These are phyloP conservation scores for Gymnopilus dilepis DNA, from an alignment of 768 basidiomycete genomes.

Conservation along the genomic window DNA sequence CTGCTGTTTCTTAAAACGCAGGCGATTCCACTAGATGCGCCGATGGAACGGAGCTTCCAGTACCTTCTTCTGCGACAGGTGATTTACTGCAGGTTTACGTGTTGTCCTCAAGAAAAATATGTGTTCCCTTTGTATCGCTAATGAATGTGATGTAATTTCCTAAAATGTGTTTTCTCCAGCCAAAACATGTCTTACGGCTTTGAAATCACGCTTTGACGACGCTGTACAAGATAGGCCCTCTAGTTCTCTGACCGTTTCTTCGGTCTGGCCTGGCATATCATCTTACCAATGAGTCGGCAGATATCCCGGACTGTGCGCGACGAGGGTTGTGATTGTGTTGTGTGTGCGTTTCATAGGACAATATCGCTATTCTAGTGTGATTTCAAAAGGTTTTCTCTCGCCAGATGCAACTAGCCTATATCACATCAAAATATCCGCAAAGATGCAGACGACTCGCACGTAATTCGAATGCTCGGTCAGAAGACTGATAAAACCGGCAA, in stretches of 20 bases:
- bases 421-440: background rate
- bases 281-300: too few species aligned
- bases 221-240: background rate
- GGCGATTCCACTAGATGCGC: background rate
- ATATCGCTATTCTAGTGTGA: too few species aligned
- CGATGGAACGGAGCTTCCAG: background rate
- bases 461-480: too few species aligned
- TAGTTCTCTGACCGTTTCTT: too few species aligned
- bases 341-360: too few species aligned
- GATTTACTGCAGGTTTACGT: background rate
- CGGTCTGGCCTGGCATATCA: too few species aligned
- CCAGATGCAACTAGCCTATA: background rate
- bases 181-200: background rate
- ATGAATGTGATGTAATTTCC: background rate
- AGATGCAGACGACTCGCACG: too few species aligned
- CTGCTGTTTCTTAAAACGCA: background rate
- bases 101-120: background rate
- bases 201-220: too few species aligned
- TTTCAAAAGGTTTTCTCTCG: background rate
- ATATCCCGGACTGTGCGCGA: too few species aligned
- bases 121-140: background rate
- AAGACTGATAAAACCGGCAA: too few species aligned
- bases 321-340: background rate
- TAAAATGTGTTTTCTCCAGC: background rate
- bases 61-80: background rate